These are phyloP conservation scores for Penicillium antarcticum DNA, from an alignment of 495 filamentous ascomycete genomes.

Conservation along the genomic window DNA sequence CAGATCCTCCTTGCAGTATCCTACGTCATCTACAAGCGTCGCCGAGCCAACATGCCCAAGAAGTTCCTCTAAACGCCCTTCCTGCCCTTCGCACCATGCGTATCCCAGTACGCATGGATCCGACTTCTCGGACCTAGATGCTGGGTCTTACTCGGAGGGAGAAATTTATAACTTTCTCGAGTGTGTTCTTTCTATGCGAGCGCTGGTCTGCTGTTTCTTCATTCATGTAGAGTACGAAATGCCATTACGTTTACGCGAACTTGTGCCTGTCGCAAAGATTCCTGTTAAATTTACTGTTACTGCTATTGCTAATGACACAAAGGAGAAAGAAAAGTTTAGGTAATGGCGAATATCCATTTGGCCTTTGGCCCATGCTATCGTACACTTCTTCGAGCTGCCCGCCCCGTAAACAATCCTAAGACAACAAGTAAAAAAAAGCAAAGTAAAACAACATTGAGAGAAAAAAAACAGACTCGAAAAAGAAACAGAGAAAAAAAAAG, in stretches of 20 bases:
- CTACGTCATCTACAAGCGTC: slow-evolving; percentile 80
- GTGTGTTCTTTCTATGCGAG: neutral
- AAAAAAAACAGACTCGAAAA: neutral
- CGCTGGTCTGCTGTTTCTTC: slow-evolving; percentile 4
- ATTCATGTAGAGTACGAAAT: slow-evolving; percentile 25
- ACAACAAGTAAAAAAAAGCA: slow-evolving; percentile 9
- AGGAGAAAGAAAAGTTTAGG: neutral
- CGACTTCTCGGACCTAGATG: too few species aligned
- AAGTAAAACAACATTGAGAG: slow-evolving; percentile 6
- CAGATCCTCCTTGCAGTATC: slow-evolving; percentile 66
- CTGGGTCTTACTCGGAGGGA: neutral
- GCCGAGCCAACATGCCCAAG: slow-evolving; percentile 73
- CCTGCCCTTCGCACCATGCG: neutral
- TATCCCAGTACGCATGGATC: neutral
- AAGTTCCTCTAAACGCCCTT: slow-evolving; percentile 72
- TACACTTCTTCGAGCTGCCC: slow-evolving; percentile 13
- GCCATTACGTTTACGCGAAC: neutral
- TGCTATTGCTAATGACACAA: neutral
- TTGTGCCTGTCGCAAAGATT: neutral
- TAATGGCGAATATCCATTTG: slow-evolving; percentile 13
- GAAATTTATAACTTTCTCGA: neutral
- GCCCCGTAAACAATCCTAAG: neutral
- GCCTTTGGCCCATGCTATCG: slow-evolving; percentile 17
- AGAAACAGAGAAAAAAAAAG: too few species aligned
- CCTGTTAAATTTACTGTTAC: neutral